Conservation (phyloP, 129 eudicot genomes). For the Chrysanthemum seticuspe region DNA sequence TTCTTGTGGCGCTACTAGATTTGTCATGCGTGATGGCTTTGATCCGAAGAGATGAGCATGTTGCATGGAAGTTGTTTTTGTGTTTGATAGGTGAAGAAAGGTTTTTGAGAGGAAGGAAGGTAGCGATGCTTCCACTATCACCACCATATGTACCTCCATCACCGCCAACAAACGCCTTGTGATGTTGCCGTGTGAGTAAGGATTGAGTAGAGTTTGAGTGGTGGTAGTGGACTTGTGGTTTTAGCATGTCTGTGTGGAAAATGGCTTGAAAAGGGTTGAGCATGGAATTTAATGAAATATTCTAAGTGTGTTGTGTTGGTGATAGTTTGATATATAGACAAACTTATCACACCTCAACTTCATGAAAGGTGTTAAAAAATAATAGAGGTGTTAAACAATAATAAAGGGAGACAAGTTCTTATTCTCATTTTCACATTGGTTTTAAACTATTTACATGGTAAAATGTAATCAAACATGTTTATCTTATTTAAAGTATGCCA, state of each 20-base stretch:
- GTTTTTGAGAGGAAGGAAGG: background rate
- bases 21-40: constrained; percentile 15
- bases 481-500: no score
- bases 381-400: no score
- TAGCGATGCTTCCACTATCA: background rate
- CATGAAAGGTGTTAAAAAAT: no score
- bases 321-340: constrained; percentile 6
- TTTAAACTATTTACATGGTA: no score
- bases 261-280: background rate
- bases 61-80: constrained; percentile 11
- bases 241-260: constrained; percentile 15
- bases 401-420: no score
- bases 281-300: background rate
- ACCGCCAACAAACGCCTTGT: constrained; percentile 22
- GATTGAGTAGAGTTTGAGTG: constrained; percentile 29
- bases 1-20: background rate
- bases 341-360: background rate
- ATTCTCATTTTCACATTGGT: no score
- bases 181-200: constrained; percentile 4
- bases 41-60: background rate
- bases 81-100: constrained; percentile 2
- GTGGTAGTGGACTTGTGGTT: constrained; percentile 14
- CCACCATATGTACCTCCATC: background rate
- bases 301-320: background rate
- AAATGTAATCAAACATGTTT: no score